These are phyloP conservation scores for Globisporangium heterothallicum DNA, from an alignment of 352 stramenopile genomes.

Conservation along the genomic window DNA sequence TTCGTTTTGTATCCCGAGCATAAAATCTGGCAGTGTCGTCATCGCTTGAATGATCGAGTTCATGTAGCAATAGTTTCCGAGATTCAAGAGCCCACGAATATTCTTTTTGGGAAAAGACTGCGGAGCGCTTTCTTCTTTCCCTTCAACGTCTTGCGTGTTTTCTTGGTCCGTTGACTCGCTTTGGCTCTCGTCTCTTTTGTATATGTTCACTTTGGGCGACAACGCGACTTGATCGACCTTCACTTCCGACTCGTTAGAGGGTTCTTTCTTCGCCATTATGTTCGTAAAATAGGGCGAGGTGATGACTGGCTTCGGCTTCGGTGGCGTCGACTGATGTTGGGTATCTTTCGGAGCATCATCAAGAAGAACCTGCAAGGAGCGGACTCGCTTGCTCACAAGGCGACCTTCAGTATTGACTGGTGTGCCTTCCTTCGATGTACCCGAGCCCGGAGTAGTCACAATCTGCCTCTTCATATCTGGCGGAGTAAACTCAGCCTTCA, in stretches of 20 bases:
- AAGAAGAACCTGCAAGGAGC: slow-evolving; percentile 71
- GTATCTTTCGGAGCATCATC: slow-evolving; percentile 49
- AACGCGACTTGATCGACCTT: neutral
- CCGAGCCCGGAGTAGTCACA: slow-evolving; percentile 8
- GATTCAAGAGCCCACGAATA: slow-evolving; percentile 90
- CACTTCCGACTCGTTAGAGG: neutral
- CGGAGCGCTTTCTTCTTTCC: neutral
- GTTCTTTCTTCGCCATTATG: slow-evolving; percentile 12
- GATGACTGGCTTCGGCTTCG: slow-evolving; percentile 14
- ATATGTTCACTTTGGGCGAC: neutral
- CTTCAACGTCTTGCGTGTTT: neutral
- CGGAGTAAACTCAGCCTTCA: slow-evolving; percentile 17
- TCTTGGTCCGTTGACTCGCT: slow-evolving; percentile 2
- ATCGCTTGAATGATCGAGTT: slow-evolving; percentile 91
- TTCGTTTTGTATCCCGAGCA: slow-evolving; percentile 37
- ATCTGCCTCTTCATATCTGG: slow-evolving; percentile 28
- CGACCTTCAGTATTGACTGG: slow-evolving; percentile 15
- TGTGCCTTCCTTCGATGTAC: slow-evolving; percentile 11
- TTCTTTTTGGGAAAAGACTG: neutral
- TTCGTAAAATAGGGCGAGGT: slow-evolving; percentile 45
- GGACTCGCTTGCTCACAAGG: slow-evolving; percentile 60
- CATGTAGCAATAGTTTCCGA: slow-evolving; percentile 93
- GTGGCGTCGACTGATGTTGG: slow-evolving; percentile 9
- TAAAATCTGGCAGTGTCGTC: slow-evolving; percentile 64
- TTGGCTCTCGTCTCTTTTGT: slow-evolving; percentile 8